These are phyloP conservation scores for Beauveria sp. DNA, from an alignment of 2,329 filamentous ascomycete genomes.

Conservation along the genomic window DNA sequence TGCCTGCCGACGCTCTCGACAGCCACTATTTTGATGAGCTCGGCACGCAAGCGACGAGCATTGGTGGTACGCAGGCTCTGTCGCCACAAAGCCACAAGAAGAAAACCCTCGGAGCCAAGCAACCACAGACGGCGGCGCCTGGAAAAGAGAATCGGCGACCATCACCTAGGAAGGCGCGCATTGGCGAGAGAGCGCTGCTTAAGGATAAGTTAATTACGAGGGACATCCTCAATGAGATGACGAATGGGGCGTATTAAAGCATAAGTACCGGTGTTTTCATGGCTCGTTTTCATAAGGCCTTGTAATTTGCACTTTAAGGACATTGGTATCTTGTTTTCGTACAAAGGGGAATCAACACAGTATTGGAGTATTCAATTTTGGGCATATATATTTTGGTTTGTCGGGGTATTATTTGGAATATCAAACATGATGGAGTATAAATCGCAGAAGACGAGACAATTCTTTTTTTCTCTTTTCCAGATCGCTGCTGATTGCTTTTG, in stretches of 20 bases:
- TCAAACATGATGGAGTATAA: neutral
- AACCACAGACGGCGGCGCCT: conserved; percentile 11
- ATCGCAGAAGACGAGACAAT: neutral
- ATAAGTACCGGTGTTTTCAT: conserved; percentile 4
- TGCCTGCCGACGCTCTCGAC: conserved; percentile 56
- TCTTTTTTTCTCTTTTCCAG: neutral
- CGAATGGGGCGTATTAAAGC: conserved; percentile 32
- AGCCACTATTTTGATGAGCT: conserved; percentile 60
- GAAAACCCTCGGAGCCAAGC: conserved; percentile 16
- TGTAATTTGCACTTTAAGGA: neutral
- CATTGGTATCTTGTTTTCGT: neutral
- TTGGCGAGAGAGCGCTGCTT: conserved; percentile 54
- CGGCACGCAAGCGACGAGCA: conserved; percentile 37
- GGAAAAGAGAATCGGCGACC: conserved; percentile 38
- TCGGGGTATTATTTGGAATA: conserved; percentile 11
- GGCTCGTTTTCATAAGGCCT: neutral
- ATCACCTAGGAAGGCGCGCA: conserved; percentile 47
- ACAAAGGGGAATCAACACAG: neutral
- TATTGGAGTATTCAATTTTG: conserved; percentile 13
- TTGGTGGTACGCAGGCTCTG: conserved; percentile 16
- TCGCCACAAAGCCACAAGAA: conserved; percentile 19
- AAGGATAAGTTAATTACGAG: conserved; percentile 61
- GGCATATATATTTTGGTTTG: conserved; percentile 6
- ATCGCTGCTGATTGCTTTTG: neutral
- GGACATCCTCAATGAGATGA: conserved; percentile 73